Evolutionary conservation across 768 basidiomycete species (phyloP).

Genomic region (Mycena amicta): DNA sequence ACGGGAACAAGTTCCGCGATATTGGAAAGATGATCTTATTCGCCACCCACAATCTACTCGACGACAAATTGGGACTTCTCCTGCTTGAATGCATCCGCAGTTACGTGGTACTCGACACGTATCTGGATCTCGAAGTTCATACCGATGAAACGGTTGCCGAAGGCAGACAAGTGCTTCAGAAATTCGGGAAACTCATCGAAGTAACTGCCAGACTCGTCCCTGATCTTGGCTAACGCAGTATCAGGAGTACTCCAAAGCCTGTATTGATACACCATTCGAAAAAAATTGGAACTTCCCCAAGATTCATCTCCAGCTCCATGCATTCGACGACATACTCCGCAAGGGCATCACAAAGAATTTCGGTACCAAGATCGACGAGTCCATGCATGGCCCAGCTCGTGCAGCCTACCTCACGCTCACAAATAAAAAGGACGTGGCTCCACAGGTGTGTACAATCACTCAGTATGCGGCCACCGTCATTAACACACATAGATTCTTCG

Average conservation of each 20-base stretch:
- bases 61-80: conserved; percentile 20
- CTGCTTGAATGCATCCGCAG: conserved; percentile 32
- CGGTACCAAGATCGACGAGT: conserved; percentile 37
- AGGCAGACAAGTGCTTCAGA: conserved; percentile 20
- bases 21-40: conserved; percentile 35
- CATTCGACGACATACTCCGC: conserved; percentile 29
- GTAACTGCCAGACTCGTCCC: conserved; percentile 12
- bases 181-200: conserved; percentile 23
- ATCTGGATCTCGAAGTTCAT: conserved; percentile 33
- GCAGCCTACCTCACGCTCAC: conserved; percentile 29
- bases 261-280: background rate
- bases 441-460: conserved; percentile 27
- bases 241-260: background rate
- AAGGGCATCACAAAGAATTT: conserved; percentile 35
- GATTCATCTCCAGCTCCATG: conserved; percentile 33
- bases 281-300: conserved; percentile 42
- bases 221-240: background rate
- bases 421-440: conserved; percentile 36
- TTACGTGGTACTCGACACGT: conserved; percentile 35
- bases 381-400: conserved; percentile 34
- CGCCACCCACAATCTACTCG: conserved; percentile 29
- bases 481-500: background rate
- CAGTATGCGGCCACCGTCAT: background rate
- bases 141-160: conserved; percentile 28
- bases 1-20: conserved; percentile 38